Percentiles rank a stretch among this genome's conserved stretches.
These are phyloP conservation scores for Eucalyptus grandis DNA, from an alignment of 345 rosid genomes.

Conservation along the genomic window DNA sequence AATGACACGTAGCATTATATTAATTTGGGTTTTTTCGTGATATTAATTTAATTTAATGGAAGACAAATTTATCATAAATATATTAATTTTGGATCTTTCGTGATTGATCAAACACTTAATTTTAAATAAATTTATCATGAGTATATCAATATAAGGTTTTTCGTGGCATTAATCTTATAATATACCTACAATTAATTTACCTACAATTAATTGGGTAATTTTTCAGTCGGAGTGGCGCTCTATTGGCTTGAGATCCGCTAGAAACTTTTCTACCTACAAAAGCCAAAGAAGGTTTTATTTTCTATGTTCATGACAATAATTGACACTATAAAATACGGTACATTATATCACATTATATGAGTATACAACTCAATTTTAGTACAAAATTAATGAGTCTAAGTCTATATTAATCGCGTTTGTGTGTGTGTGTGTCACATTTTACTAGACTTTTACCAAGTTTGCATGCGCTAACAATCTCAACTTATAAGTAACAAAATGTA, in stretches of 20 bases:
- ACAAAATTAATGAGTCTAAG: not conserved
- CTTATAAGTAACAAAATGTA: not conserved
- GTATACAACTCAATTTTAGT: not conserved
- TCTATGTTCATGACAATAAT: not conserved
- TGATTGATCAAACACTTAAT: too few relatives aligned
- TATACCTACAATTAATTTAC: too few relatives aligned
- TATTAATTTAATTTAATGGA: too few relatives aligned
- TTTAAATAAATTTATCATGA: too few relatives aligned
- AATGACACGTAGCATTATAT: rapidly evolving
- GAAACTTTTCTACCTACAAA: too few relatives aligned
- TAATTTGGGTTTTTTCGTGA: rapidly evolving
- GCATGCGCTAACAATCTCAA: not conserved
- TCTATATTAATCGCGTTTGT: not conserved
- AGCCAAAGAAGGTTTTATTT: not conserved
- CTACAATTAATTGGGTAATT: too few relatives aligned
- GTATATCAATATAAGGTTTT: rapidly evolving
- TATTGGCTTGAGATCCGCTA: too few relatives aligned
- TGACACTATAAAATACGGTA: not conserved
- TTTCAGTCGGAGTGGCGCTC: too few relatives aligned
- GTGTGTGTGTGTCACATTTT: not conserved
- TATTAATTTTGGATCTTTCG: rapidly evolving
- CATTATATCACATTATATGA: not conserved
- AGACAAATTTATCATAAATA: too few relatives aligned
- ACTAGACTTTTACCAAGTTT: not conserved
- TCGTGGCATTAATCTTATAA: too few relatives aligned